phyloP scores from a whole-genome alignment of 257 asterid species.

The Sherardia arvensis region DNA sequence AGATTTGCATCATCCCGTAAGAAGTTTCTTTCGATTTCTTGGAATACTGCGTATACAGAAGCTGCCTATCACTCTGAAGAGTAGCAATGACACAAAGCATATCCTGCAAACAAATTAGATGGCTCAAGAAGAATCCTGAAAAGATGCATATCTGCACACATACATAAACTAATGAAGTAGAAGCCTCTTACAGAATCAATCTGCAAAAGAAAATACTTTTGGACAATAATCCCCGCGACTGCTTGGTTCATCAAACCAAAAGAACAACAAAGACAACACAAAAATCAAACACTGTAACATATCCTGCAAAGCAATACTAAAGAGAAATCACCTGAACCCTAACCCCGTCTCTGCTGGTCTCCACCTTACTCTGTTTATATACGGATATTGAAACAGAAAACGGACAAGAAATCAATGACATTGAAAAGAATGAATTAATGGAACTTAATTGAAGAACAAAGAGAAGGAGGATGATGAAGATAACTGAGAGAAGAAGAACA shows the following conservation, averaged over 20 bases:
- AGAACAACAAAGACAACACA: too few species aligned
- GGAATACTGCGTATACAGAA: slow-evolving; percentile 48
- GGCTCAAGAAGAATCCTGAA: neutral
- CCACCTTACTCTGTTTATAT: too few species aligned
- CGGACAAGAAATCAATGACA: too few species aligned
- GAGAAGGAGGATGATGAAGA: too few species aligned
- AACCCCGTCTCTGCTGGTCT: too few species aligned
- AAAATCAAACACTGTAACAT: neutral
- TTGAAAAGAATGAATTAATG: too few species aligned
- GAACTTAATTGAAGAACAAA: too few species aligned
- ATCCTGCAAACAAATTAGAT: slow-evolving; percentile 38
- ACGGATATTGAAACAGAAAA: too few species aligned
- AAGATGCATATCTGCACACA: neutral
- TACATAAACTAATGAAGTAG: neutral
- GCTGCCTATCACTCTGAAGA: slow-evolving; percentile 81
- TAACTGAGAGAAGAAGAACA: too few species aligned
- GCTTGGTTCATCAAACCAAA: slow-evolving; percentile 33
- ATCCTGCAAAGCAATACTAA: too few species aligned
- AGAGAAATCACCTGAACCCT: too few species aligned
- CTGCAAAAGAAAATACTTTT: slow-evolving; percentile 71
- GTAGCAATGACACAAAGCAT: slow-evolving; percentile 92
- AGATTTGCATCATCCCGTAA: slow-evolving; percentile 76
- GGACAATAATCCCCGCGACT: slow-evolving; percentile 72
- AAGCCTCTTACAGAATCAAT: slow-evolving; percentile 66
- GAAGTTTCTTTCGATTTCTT: slow-evolving; percentile 54